Percentiles rank a stretch among this genome's conserved stretches.
Evolutionary conservation across 495 filamentous ascomycete genomes (phyloP).

Genomic region (Lichenothelia convexa): DNA sequence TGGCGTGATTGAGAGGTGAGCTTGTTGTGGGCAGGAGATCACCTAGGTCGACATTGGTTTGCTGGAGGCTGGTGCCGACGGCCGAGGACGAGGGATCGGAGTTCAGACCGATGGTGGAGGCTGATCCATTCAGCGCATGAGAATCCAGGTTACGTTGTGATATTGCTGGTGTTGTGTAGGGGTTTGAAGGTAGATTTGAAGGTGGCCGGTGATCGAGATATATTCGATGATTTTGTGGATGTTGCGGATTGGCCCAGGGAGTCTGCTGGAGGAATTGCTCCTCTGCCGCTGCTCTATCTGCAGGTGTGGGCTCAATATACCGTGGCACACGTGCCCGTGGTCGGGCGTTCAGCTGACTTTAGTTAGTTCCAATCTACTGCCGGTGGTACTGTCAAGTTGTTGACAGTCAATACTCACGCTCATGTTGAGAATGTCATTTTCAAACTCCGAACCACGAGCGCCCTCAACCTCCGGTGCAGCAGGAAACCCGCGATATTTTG

Average conservation of each 20-base stretch:
- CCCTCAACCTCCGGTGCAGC: conserved; percentile 69
- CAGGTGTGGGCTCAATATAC: conserved; percentile 19
- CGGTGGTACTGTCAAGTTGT: neutral
- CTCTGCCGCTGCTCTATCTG: conserved; percentile 42
- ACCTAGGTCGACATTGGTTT: neutral
- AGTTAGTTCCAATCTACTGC: conserved; percentile 3
- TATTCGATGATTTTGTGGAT: conserved; percentile 38
- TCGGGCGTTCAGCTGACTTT: too few species aligned
- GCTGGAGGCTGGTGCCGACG: conserved; percentile 26
- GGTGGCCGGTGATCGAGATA: conserved; percentile 2
- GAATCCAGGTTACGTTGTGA: conserved; percentile 35
- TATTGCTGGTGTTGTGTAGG: conserved; percentile 32
- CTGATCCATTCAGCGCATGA: conserved; percentile 35
- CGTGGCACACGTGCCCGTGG: too few species aligned
- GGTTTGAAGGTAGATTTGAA: conserved; percentile 9
- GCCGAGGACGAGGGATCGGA: conserved; percentile 31
- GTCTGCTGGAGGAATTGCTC: conserved; percentile 70
- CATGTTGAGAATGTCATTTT: conserved; percentile 79
- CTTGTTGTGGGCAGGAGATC: neutral
- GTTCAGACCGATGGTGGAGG: conserved; percentile 28
- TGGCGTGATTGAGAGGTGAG: neutral
- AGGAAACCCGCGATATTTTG: conserved; percentile 88
- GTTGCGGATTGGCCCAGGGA: conserved; percentile 76
- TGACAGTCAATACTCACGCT: conserved; percentile 58
- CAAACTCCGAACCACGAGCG: conserved; percentile 52